Conservation (phyloP, 805 yeast species). For the Yamadazyma takamatsuzukensis region DNA sequence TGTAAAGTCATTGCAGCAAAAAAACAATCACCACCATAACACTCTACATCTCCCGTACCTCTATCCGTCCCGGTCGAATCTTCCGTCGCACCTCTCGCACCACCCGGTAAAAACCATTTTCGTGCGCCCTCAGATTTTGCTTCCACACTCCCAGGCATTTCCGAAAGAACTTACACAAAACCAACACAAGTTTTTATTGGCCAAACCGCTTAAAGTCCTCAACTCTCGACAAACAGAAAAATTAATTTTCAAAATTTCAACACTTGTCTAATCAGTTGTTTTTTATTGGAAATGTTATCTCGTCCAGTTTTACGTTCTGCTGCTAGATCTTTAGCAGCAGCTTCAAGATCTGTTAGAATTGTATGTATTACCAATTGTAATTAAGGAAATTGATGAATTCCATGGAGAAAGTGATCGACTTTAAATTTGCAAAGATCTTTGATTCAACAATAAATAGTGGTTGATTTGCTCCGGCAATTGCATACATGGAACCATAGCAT, state of each 20-base stretch:
- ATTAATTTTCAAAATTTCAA: conserved; percentile 14
- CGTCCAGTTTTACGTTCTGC: conserved; percentile 85
- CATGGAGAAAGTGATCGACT: neutral
- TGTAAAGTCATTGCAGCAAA: too few relatives aligned
- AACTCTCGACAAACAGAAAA: conserved; percentile 14
- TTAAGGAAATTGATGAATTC: neutral
- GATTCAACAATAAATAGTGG: neutral
- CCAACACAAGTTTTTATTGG: conserved; percentile 10
- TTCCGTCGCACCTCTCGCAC: too few relatives aligned
- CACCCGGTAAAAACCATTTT: too few relatives aligned
- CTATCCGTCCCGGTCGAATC: too few relatives aligned
- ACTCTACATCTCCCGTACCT: too few relatives aligned
- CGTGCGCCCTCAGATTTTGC: neutral
- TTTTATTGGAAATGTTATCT: conserved; percentile 56
- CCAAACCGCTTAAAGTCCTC: conserved; percentile 5
- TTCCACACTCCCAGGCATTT: neutral
- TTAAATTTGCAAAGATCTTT: neutral
- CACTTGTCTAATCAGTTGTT: conserved; percentile 8
- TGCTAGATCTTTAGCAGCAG: conserved; percentile 66
- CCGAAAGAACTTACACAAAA: conserved; percentile 7
- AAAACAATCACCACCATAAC: too few relatives aligned
- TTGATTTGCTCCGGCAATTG: neutral
- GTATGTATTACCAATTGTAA: conserved; percentile 22
- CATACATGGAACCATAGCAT: neutral
- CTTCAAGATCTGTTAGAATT: conserved; percentile 29